Evolutionary conservation across 2,329 filamentous ascomycete genomes (phyloP), one percentile per base, ranked within the genome.

Genomic region (Rutstroemia sp.): DNA sequence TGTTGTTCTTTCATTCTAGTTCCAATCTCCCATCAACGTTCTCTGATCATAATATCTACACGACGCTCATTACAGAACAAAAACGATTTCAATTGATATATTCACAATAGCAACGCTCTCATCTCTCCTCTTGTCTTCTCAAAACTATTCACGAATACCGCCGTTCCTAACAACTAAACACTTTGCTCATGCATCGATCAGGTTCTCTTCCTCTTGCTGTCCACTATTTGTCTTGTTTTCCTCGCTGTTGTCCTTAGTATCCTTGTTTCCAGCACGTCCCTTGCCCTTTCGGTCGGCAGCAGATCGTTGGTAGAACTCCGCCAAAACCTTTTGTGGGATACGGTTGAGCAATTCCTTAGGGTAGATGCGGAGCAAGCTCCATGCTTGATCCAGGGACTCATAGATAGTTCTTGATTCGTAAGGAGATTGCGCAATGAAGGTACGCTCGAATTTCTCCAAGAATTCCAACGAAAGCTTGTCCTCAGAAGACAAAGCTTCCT

Each of bases 381-480:
- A 99, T 44, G 94, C 95, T 67, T 95, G 83, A 68, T 99, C 95
- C 60, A 99, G 82, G 47, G 90, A 95, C 74, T 99, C 94, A 73
- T 83, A 92, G 70, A 99, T 96, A 61, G 80, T 86, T 67, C 94
- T 87, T 63, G 87, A 87, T 75, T 99, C 94, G 76, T 99, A 99
- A 17, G 91, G 78, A 54, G 89, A 89, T 75, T 99, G 94, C 61
- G 81, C 79, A 72, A 99, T 95, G 75, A 97, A 99, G 57, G 88
- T 89, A 62, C 88, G 87, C 78, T 99, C 94, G 70, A 99, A 99
- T 76, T 97, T 97, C 71, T 97, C 92, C 67, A 99, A 77, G 79
- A 99, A 99, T 74, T 99, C 94, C 39, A 99, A 83, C 8, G 92
- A 96, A 57, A 97, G 83, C 79, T 97, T 97, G 77, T 99, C 94